phyloP scores from a whole-genome alignment of 2,329 filamentous ascomycete species.

The Zymoseptoria crescenta region DNA sequence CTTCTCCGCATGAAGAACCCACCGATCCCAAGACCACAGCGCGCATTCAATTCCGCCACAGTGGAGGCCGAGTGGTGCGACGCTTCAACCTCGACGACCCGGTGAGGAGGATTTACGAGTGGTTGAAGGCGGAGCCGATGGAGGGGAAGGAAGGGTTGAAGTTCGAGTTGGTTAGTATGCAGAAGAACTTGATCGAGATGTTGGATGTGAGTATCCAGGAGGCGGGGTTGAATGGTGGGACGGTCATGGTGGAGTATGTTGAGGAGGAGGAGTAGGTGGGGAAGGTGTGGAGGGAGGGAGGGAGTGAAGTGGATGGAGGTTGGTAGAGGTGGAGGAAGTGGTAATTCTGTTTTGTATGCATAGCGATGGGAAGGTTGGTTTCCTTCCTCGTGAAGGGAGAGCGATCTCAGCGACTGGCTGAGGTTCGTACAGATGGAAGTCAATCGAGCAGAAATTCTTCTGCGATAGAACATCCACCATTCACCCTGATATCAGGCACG shows the following conservation, averaged over 20 bases:
- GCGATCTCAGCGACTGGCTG: neutral
- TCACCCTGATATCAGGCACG: too few relatives aligned
- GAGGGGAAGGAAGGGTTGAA: conserved; percentile 68
- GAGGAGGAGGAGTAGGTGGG: conserved; percentile 20
- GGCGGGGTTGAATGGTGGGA: conserved; percentile 82
- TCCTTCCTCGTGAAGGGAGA: neutral
- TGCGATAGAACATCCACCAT: neutral
- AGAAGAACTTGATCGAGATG: conserved; percentile 71
- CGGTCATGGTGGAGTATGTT: conserved; percentile 84
- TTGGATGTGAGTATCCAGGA: conserved; percentile 67
- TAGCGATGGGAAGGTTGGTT: neutral
- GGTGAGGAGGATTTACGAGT: conserved; percentile 84
- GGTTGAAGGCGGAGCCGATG: conserved; percentile 82
- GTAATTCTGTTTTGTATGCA: neutral
- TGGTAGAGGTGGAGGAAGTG: neutral
- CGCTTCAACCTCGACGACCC: conserved; percentile 71
- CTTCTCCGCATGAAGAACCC: conserved; percentile 71
- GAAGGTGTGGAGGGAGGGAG: neutral
- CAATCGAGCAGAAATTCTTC: neutral
- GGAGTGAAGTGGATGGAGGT: neutral
- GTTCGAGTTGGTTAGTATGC: conserved; percentile 86
- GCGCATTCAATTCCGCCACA: conserved; percentile 85
- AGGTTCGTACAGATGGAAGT: neutral
- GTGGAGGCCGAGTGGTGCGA: conserved; percentile 75
- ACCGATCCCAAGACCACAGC: conserved; percentile 60